Conservation (phyloP, 352 stramenopile species). For the Salisapilia sapeloensis region DNA sequence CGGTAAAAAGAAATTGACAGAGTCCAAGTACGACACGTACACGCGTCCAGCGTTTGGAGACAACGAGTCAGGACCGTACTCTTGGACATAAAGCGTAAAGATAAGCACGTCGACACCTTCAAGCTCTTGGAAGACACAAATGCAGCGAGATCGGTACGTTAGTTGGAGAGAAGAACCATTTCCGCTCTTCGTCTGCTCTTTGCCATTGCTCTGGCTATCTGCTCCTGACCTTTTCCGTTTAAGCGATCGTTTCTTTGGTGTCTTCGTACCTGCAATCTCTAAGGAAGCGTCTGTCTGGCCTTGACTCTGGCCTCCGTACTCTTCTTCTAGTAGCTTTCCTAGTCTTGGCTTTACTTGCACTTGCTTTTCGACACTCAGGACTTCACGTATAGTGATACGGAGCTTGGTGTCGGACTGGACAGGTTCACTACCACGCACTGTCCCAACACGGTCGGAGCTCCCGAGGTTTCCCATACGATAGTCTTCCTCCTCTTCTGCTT, state of each 20-base stretch:
- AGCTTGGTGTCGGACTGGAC: slow-evolving; percentile 65
- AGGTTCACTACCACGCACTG: slow-evolving; percentile 38
- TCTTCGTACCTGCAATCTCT: too few species aligned
- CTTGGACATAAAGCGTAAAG: slow-evolving; percentile 81
- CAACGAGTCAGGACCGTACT: slow-evolving; percentile 62
- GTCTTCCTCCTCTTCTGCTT: slow-evolving; percentile 61
- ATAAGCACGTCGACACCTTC: slow-evolving; percentile 79
- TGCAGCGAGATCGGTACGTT: slow-evolving; percentile 77
- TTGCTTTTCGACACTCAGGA: slow-evolving; percentile 76
- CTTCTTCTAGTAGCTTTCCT: slow-evolving; percentile 44
- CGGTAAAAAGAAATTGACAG: slow-evolving; percentile 80
- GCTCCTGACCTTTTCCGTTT: slow-evolving; percentile 36
- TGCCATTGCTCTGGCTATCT: slow-evolving; percentile 10
- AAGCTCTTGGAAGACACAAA: slow-evolving; percentile 82
- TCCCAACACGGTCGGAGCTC: slow-evolving; percentile 71
- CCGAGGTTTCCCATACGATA: slow-evolving; percentile 64
- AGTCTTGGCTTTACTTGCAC: slow-evolving; percentile 78
- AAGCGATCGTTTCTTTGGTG: slow-evolving; percentile 39
- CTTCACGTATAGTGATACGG: slow-evolving; percentile 72
- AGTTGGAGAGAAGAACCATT: slow-evolving; percentile 29
- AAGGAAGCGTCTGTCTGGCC: too few species aligned
- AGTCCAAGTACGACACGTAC: slow-evolving; percentile 83
- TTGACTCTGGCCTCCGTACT: slow-evolving; percentile 51
- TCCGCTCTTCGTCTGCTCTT: slow-evolving; percentile 14
- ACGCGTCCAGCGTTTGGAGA: slow-evolving; percentile 62